Conservation (phyloP, 2,329 filamentous ascomycete genomes). For the Colletotrichum ledebouriae region DNA sequence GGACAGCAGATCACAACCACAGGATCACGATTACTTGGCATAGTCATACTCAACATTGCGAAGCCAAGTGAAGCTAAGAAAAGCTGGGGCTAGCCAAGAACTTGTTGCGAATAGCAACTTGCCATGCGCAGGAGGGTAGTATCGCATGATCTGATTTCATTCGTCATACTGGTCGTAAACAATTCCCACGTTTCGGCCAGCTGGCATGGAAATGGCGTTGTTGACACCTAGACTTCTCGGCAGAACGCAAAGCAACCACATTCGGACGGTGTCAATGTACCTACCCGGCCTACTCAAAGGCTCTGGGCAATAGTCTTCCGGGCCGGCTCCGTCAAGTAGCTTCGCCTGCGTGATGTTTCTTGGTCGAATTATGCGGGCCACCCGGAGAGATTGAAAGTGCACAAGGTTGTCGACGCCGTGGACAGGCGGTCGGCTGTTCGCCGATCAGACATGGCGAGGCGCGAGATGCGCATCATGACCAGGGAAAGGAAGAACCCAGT, state of each 20-base stretch:
- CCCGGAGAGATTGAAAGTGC: conserved; percentile 1
- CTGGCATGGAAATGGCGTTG: not conserved
- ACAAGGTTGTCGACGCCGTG: not conserved
- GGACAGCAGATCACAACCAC: not conserved
- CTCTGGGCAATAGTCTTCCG: conserved; percentile 5
- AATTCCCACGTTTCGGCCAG: conserved; percentile 1
- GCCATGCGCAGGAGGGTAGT: not conserved
- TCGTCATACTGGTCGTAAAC: not conserved
- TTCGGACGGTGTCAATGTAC: conserved; percentile 27
- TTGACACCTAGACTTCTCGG: conserved; percentile 14
- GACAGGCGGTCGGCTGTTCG: conserved; percentile 1
- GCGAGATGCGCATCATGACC: not conserved
- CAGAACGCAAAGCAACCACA: conserved; percentile 11
- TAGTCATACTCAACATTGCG: not conserved
- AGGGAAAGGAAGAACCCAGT: conserved; percentile 12
- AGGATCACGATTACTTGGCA: not conserved
- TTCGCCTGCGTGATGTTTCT: conserved; percentile 11
- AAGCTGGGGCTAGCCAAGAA: not conserved
- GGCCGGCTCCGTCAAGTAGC: conserved; percentile 16
- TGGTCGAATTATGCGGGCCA: conserved; percentile 28
- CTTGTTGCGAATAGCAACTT: conserved; percentile 8
- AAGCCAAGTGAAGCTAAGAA: conserved; percentile 8
- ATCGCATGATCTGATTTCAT: no score
- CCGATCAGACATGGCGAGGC: not conserved
- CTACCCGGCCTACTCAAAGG: not conserved